Percentiles rank a stretch among this genome's conserved stretches.
Evolutionary conservation across 805 yeast species (phyloP).

Genomic region (Hagleromyces aurorensis): DNA sequence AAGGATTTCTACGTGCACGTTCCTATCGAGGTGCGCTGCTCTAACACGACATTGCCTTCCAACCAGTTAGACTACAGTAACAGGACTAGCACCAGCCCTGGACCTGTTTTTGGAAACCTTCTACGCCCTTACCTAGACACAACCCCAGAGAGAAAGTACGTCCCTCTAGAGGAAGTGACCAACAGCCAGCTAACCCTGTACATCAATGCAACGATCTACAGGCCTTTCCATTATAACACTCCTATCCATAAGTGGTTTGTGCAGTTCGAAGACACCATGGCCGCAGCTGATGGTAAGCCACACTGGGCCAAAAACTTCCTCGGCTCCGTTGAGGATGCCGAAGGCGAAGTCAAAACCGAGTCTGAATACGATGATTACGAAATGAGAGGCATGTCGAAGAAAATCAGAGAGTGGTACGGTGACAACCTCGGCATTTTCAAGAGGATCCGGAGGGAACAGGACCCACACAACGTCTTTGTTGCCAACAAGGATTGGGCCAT

Average conservation of each 20-base stretch:
- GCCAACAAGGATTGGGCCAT: constrained; percentile 74
- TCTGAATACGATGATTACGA: constrained; percentile 47
- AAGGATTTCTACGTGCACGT: constrained; percentile 83
- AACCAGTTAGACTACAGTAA: constrained; percentile 40
- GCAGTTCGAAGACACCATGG: constrained; percentile 71
- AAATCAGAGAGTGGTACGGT: constrained; percentile 74
- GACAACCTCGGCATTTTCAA: constrained; percentile 56
- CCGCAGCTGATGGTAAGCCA: constrained; percentile 81
- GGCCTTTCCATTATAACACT: constrained; percentile 79
- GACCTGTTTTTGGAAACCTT: constrained; percentile 80
- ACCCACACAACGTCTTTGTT: constrained; percentile 76
- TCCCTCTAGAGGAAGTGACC: constrained; percentile 38
- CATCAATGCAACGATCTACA: constrained; percentile 89
- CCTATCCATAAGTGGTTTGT: constrained; percentile 75
- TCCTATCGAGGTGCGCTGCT: constrained; percentile 90
- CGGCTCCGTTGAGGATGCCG: constrained; percentile 41
- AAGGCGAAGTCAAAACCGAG: constrained; percentile 29
- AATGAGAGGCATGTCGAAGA: constrained; percentile 71
- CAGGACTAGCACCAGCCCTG: constrained; percentile 50
- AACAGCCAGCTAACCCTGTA: constrained; percentile 77
- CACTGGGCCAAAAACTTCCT: constrained; percentile 98
- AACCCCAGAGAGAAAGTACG: constrained; percentile 56
- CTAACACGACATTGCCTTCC: constrained; percentile 58
- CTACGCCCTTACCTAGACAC: constrained; percentile 75
- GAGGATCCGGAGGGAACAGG: constrained; percentile 54